Base-by-base conservation (phyloP, 352 stramenopile species). In the Pythium sp. region DNA sequence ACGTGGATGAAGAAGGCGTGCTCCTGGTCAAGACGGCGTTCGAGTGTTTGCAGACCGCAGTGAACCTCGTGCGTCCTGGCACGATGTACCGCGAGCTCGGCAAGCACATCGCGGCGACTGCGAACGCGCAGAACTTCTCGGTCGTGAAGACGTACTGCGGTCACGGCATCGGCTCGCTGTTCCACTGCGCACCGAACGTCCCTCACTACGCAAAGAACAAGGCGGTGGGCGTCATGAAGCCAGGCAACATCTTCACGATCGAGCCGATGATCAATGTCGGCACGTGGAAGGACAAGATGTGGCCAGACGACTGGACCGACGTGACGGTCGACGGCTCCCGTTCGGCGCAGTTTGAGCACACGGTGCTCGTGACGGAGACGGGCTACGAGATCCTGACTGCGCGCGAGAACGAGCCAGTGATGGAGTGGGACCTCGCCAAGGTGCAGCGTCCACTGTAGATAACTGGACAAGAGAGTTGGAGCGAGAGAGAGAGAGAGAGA, bases 181-280 rank as follows among this genome's bases (percentile, higher is more conserved):
- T 99, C 74, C 98, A 99, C 79, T 98, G 92, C 57, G 81, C 91
- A 24, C 98, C 98, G 0, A 99, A 98, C 68, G 86, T 99, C 5
- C 97, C 97, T 20, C 98, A 99, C 74, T 99, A 99, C 74, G 86
- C 93, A 15, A 99, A 99, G 80, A 99, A 99, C 73, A 99, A 99
- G 78, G 94, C 96, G 28, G 82, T 94, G 49, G 98, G 97, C 38
- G 95, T 98, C 26, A 99, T 99, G 94, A 98, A 98, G 69, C 89
- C 92, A 3, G 97, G 97, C 30, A 96, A 99, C 82, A 97, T 99
- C 53, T 99, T 99, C 79, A 99, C 98, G 0, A 98, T 99, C 64
- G 98, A 99, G 74, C 98, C 97, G 9, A 99, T 99, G 98, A 99
- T 99, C 73, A 99, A 99, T 80, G 78, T 98, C n/a, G 97, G 83